Percentiles rank a stretch among this genome's conserved stretches.
Conservation (phyloP, 2,329 filamentous ascomycete species). For the Stagonosporopsis vannaccii region DNA sequence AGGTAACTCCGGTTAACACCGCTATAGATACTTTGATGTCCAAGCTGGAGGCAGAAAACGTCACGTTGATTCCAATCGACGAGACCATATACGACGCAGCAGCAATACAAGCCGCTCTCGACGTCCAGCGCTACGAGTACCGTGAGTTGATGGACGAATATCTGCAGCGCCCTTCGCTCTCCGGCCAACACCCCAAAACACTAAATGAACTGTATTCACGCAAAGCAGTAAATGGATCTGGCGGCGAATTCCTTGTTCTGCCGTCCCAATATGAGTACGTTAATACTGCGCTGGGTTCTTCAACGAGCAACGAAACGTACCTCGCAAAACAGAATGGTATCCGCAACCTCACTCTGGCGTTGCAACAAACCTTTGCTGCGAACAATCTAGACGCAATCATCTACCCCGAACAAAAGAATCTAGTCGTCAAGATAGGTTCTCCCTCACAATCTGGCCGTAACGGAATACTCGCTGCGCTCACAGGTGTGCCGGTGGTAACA, state of each 20-base stretch:
- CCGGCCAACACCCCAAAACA: conserved; percentile 54
- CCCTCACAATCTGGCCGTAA: conserved; percentile 67
- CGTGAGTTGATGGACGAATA: conserved; percentile 64
- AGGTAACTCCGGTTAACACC: conserved; percentile 65
- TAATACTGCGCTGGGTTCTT: conserved; percentile 59
- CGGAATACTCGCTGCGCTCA: conserved; percentile 63
- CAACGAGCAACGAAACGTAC: conserved; percentile 62
- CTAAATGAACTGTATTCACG: conserved; percentile 60
- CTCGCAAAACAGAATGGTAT: conserved; percentile 57
- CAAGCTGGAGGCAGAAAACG: conserved; percentile 58
- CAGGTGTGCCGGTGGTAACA: conserved; percentile 61
- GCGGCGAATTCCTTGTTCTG: conserved; percentile 65
- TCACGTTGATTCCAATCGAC: conserved; percentile 59
- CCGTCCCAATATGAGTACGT: conserved; percentile 65
- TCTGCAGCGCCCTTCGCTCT: conserved; percentile 55
- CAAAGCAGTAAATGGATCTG: conserved; percentile 38
- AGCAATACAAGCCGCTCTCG: conserved; percentile 57
- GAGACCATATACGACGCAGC: conserved; percentile 61
- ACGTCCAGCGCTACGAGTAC: conserved; percentile 69
- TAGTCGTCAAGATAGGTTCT: conserved; percentile 66
- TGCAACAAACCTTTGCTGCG: conserved; percentile 59
- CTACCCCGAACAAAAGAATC: conserved; percentile 70
- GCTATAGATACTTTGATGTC: conserved; percentile 59
- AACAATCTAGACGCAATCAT: conserved; percentile 65
- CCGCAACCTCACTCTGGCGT: conserved; percentile 58